Conservation (phyloP, 257 asterid species). For the Solanum megistacrolobum region DNA sequence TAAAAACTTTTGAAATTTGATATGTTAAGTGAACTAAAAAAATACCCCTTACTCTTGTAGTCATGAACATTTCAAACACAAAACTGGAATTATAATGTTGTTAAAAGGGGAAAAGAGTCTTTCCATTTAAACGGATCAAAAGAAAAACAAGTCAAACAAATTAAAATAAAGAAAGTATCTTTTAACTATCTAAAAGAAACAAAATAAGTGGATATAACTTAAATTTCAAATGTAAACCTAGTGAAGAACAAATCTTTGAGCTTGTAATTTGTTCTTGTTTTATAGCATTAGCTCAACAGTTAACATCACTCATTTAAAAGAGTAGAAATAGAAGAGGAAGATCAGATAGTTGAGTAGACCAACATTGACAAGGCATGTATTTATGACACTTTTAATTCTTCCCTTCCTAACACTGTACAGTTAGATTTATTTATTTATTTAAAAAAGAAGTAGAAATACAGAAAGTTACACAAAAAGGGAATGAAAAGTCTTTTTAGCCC, state of each 20-base stretch:
- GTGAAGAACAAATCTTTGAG: background rate
- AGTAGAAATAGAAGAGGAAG: background rate
- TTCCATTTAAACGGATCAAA: too few relatives aligned
- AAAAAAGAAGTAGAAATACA: background rate
- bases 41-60: too few relatives aligned
- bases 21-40: background rate
- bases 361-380: constrained; percentile 5
- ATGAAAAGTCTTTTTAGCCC: background rate
- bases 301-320: background rate
- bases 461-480: background rate
- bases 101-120: background rate
- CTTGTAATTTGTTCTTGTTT: background rate
- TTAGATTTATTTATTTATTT: constrained; percentile 4
- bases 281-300: background rate
- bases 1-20: too few relatives aligned
- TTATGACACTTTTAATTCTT: constrained; percentile 7
- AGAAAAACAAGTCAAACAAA: too few relatives aligned
- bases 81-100: too few relatives aligned
- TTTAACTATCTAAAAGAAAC: background rate
- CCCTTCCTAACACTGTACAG: constrained; percentile 21
- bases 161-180: too few relatives aligned
- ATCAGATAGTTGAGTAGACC: background rate
- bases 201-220: background rate
- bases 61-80: background rate
- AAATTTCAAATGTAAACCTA: background rate